Evolutionary conservation across 257 asterid genomes (phyloP), one percentile per base, ranked within the genome.

Genomic region (Orobanche coerulescens): DNA sequence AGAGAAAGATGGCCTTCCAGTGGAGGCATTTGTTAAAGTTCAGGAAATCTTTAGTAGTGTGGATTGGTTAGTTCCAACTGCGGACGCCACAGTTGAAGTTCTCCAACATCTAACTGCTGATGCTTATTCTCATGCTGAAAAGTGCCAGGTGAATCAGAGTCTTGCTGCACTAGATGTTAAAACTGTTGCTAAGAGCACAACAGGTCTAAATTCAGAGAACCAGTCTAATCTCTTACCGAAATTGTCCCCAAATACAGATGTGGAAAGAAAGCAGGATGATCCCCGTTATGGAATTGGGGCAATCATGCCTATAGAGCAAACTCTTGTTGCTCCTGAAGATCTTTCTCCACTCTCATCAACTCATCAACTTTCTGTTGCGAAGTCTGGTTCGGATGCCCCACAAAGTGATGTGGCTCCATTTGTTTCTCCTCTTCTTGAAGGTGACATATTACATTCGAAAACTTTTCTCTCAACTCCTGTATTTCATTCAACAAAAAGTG

Each of bases 1-100:
- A 68, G 98, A 91, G 76, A 91, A 85, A 75, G 95, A 88, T 64
- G 98, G 96, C 71, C 98, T 91, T 54, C 95, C 98, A 44, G 86
- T 69, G 75, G 98, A 91, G 78, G 96, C 96, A 63, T 91, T 91
- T 78, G 95, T 85, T 64, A 91, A 75, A 76, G 95, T 82, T 69
- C 91, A 83, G 67, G 96, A 91, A 66, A 83, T 91, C 31, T 91
- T 91, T 72, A 91, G 66, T 74, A 79, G 81, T 64, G 96, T 91
- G 71, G 98, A 91, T 75, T 91, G 98, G 96, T 66, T 79, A 65
- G 75, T 62, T 61, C 92, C 88, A 8, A 84, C 80, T 66, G 83
- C 77, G 20, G 96, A 81, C 74, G 72, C 78, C 52, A 78, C 91
- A 51, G 82, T 69, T 57, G 81, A 79, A 69, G 81, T 76, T 63